Conservation (phyloP, 2,329 filamentous ascomycete species). For the Pseudocercospora crystallina region DNA sequence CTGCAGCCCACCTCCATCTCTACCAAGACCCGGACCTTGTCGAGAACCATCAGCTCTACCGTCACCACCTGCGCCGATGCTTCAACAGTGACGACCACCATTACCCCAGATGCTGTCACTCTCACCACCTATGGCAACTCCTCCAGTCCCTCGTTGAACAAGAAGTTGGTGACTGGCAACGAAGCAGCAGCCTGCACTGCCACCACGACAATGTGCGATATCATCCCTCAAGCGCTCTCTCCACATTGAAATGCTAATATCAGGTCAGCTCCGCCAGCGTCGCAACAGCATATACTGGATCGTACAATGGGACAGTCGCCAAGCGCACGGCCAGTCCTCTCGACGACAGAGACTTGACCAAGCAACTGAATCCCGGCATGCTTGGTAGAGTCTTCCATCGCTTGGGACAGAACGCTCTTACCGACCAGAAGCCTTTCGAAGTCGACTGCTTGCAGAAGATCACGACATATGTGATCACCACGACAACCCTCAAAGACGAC, state of each 20-base stretch:
- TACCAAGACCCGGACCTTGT: slow-evolving; percentile 17
- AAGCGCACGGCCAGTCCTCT: slow-evolving; percentile 25
- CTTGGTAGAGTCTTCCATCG: slow-evolving; percentile 18
- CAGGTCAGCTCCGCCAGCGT: slow-evolving; percentile 15
- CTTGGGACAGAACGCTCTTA: slow-evolving; percentile 19
- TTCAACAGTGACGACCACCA: slow-evolving; percentile 19
- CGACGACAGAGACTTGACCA: slow-evolving; percentile 6
- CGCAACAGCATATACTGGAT: slow-evolving; percentile 27
- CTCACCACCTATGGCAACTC: slow-evolving; percentile 9
- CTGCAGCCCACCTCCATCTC: slow-evolving; percentile 11
- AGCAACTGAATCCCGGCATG: slow-evolving; percentile 4
- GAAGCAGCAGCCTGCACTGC: slow-evolving; percentile 16
- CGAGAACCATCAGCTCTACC: slow-evolving; percentile 20
- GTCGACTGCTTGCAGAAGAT: slow-evolving; percentile 27
- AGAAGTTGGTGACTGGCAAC: neutral
- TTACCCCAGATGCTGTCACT: slow-evolving; percentile 22
- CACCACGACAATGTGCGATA: slow-evolving; percentile 23
- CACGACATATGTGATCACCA: slow-evolving; percentile 25
- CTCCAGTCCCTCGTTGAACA: neutral
- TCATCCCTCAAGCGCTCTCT: neutral
- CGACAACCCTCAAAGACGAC: slow-evolving; percentile 17
- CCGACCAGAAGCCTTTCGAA: slow-evolving; percentile 20
- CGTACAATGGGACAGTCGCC: slow-evolving; percentile 22
- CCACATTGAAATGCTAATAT: too few relatives aligned
- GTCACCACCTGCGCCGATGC: slow-evolving; percentile 19